Percentiles rank a stretch among this genome's conserved stretches.
Evolutionary conservation across 2,329 filamentous ascomycete genomes (phyloP).

Genomic region (Fusarium avenaceum): DNA sequence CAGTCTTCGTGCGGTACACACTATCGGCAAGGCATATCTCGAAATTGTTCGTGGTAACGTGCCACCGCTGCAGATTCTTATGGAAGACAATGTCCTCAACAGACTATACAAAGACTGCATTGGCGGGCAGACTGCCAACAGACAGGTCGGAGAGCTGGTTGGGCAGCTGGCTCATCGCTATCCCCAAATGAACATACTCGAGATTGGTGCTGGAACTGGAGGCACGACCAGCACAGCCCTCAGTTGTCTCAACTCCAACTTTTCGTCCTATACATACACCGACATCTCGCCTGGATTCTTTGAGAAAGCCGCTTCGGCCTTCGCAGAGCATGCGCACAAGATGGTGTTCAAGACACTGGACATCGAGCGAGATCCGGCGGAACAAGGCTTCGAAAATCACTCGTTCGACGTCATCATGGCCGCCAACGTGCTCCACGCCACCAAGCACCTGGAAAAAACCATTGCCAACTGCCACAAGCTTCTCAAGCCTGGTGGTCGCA

Average conservation of each 20-base stretch:
- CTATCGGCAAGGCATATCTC: no score
- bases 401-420: conserved; percentile 8
- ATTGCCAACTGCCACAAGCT: not conserved
- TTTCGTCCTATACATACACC: conserved; percentile 15
- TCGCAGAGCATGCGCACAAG: not conserved
- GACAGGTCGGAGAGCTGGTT: no score
- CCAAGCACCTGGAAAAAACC: not conserved
- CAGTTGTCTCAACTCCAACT: not conserved
- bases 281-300: conserved; percentile 13
- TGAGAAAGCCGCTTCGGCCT: conserved; percentile 5
- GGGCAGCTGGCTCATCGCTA: conserved; percentile 1
- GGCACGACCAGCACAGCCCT: not conserved
- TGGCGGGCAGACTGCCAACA: no score
- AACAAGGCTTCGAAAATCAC: conserved; percentile 9
- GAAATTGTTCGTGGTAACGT: no score
- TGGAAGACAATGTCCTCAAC: no score
- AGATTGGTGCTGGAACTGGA: not conserved
- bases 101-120: no score
- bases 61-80: no score
- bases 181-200: conserved; percentile 4
- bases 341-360: conserved; percentile 5
- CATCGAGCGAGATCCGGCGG: not conserved
- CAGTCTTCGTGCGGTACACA: no score
- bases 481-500: conserved; percentile 4
- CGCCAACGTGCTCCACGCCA: conserved; percentile 1